phyloP scores from a whole-genome alignment of 345 rosid genomes.

The Tarenaya hassleriana region DNA sequence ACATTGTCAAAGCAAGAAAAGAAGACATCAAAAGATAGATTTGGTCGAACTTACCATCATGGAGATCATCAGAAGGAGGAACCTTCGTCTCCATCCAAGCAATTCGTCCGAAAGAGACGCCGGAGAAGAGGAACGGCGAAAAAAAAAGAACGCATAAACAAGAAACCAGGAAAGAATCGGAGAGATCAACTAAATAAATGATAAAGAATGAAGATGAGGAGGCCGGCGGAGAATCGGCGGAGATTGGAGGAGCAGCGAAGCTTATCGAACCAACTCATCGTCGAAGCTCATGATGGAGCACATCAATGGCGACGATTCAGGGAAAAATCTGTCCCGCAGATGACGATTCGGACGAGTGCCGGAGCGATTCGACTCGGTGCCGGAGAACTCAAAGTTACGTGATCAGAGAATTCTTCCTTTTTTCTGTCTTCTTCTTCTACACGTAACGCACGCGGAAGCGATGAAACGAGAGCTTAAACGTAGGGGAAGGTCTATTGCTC shows the following conservation, averaged over 20 bases:
- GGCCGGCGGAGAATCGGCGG: slow-evolving; percentile 61
- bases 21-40: neutral
- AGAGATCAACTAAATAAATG: slow-evolving; percentile 48
- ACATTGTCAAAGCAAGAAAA: neutral
- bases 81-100: slow-evolving; percentile 36
- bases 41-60: slow-evolving; percentile 22
- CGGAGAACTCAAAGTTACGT: slow-evolving; percentile 23
- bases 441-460: slow-evolving; percentile 15
- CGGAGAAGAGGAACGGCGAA: slow-evolving; percentile 7
- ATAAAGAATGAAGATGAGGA: slow-evolving; percentile 39
- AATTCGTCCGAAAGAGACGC: neutral
- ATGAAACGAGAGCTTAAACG: neutral
- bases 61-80: slow-evolving; percentile 19
- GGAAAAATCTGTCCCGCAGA: slow-evolving; percentile 29
- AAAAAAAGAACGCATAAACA: neutral
- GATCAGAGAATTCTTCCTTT: slow-evolving; percentile 21
- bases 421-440: neutral
- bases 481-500: too few relatives aligned
- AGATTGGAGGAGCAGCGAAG: slow-evolving; percentile 44
- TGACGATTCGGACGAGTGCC: slow-evolving; percentile 25
- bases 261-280: slow-evolving; percentile 47
- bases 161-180: slow-evolving; percentile 36
- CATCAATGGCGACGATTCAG: slow-evolving; percentile 27
- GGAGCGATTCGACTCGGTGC: slow-evolving; percentile 21
- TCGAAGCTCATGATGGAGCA: slow-evolving; percentile 14